Base-by-base conservation (phyloP, 257 asterid species). In the Ehretia macrophylla region DNA sequence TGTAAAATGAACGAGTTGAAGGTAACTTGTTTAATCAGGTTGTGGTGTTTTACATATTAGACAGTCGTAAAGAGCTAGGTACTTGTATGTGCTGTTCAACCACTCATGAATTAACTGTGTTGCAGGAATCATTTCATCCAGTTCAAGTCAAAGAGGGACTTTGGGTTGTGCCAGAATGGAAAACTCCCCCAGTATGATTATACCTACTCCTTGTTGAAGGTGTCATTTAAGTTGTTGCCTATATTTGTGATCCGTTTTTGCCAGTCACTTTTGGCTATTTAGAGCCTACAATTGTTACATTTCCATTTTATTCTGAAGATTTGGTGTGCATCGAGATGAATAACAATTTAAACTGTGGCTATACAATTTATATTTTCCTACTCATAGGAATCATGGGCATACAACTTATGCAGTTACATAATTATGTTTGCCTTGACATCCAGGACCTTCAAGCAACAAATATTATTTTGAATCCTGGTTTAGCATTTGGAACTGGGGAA, bases 401-500 rank as follows among this genome's bases (percentile, higher is more conserved):
- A n/a, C n/a, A n/a, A n/a, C n/a, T n/a, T n/a, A n/a, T n/a, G n/a
- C n/a, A n/a, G n/a, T n/a, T n/a, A 27, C 35, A 27, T 27, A 27
- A 39, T 13, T 17, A 65, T 35, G 0, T 55, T 59, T 53, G 60
- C 35, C 54, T 72, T 68, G 42, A 48, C 56, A 60, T 65, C 45
- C 77, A 90, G 97, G 84, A 87, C 72, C 79, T 39, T 73, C 75
- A 71, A 79, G 96, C 95, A 45, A 76, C 75, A 57, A 92, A 88
- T 75, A 84, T 92, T 38, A 64, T 88, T 62, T 65, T 92, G 55
- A 86, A 88, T 64, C 95, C 97, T 32, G 98, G 98, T 69, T 75
- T 92, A 83, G 95, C 98, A 64, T 92, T 92, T 68, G 97, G 98
- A 59, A 92, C 98, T 21, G 98, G 98, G 60, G 98, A 92, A 59